These are phyloP conservation scores for Camellia granthamiana DNA, from an alignment of 148 eudicot genomes.

Conservation along the genomic window DNA sequence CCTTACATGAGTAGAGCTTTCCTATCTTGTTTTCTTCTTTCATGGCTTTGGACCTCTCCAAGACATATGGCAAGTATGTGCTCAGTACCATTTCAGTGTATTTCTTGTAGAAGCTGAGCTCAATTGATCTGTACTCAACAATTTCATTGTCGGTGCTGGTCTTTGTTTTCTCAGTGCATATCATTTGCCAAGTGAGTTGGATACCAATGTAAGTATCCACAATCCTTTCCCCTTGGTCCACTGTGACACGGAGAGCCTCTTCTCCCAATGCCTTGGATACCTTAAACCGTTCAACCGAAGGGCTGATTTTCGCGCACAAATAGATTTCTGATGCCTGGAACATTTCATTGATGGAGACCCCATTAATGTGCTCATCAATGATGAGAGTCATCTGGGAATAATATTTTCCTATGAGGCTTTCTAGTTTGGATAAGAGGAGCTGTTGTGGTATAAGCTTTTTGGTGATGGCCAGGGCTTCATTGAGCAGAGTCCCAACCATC, in stretches of 20 bases:
- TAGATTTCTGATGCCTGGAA: constrained; percentile 18
- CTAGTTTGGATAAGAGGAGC: constrained; percentile 14
- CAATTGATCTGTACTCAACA: not conserved
- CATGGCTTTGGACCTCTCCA: constrained; percentile 7
- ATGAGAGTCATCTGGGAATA: constrained; percentile 15
- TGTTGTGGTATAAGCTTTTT: not conserved
- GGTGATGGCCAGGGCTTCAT: not conserved
- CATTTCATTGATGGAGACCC: constrained; percentile 12
- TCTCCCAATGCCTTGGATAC: constrained; percentile 5
- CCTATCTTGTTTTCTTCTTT: constrained; percentile 4
- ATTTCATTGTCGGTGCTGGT: not conserved
- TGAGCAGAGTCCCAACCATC: not conserved
- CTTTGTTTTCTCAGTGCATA: not conserved
- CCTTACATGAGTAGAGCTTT: not conserved
- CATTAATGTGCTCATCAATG: constrained; percentile 8
- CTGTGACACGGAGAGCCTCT: not conserved
- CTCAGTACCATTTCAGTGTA: constrained; percentile 7
- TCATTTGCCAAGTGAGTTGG: constrained; percentile 7
- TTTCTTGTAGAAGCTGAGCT: constrained; percentile 16
- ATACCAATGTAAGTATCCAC: constrained; percentile 11
- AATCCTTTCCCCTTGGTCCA: constrained; percentile 7
- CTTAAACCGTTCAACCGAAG: constrained; percentile 11
- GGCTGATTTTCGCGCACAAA: constrained; percentile 15
- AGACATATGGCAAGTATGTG: constrained; percentile 13
- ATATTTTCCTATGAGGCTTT: not conserved